Evolutionary conservation across 2,329 filamentous ascomycete genomes (phyloP).

Genomic region (Beauveria varroae): DNA sequence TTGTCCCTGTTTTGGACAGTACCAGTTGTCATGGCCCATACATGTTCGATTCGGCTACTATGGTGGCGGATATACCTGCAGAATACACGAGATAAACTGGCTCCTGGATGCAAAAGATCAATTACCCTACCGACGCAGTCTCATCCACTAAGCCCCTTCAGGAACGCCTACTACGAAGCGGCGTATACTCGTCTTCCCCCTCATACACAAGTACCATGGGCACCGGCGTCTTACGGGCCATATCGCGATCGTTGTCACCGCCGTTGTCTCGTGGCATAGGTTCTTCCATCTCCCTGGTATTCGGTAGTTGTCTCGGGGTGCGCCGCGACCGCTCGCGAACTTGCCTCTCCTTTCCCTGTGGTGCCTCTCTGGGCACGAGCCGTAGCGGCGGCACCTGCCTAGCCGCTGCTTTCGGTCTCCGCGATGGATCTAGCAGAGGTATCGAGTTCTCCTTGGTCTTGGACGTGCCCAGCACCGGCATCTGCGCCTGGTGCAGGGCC

Average conservation of each 20-base stretch:
- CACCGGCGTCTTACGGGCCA: too few species aligned
- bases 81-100: not conserved
- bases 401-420: not conserved
- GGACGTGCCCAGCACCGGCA: not conserved
- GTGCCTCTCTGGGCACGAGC: not conserved
- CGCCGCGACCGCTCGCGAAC: not conserved
- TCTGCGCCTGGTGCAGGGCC: not conserved
- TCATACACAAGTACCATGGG: not conserved
- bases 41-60: not conserved
- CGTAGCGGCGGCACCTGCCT: not conserved
- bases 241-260: not conserved
- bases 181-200: not conserved
- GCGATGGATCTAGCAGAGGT: not conserved
- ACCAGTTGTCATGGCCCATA: not conserved
- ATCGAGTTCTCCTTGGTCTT: not conserved
- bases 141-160: not conserved
- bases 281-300: not conserved
- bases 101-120: not conserved
- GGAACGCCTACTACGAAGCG: not conserved
- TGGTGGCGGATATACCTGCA: not conserved
- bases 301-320: not conserved
- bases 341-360: not conserved
- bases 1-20: not conserved
- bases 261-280: not conserved
- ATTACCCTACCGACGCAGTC: not conserved